A percentile compares a stretch with the other conserved stretches of the same genome.
phyloP scores from a whole-genome alignment of 192 early-diverging fungal species.

The Lobosporangium transversale region DNA sequence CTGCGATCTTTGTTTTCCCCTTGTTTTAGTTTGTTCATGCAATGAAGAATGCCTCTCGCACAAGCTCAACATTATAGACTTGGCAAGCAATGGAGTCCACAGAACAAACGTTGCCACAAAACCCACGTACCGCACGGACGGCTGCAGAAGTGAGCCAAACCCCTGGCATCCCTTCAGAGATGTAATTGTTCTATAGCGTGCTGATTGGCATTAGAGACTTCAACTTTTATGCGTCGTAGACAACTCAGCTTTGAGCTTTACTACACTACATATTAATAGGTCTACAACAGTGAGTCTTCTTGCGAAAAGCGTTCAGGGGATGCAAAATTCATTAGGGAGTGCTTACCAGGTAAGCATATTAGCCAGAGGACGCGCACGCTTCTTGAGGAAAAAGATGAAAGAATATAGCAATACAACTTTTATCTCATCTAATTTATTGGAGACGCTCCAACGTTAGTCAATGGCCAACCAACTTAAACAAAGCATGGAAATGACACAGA shows the following conservation, averaged over 20 bases:
- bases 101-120: background rate
- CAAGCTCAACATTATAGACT: too few species aligned
- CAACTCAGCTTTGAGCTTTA: background rate
- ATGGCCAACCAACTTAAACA: conserved; percentile 49
- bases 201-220: too few species aligned
- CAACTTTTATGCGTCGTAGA: background rate
- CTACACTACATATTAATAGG: conserved; percentile 7
- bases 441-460: too few species aligned
- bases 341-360: conserved; percentile 36
- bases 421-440: too few species aligned
- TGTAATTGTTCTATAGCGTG: too few species aligned
- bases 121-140: too few species aligned
- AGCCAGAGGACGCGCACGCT: too few species aligned
- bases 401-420: too few species aligned
- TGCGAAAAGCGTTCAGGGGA: conserved; percentile 31
- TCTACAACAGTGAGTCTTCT: conserved; percentile 22
- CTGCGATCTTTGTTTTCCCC: too few species aligned
- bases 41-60: too few species aligned
- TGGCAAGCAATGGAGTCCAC: background rate
- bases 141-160: background rate
- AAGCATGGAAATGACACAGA: conserved; percentile 56
- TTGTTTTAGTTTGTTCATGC: too few species aligned
- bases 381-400: too few species aligned
- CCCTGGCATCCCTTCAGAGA: conserved; percentile 6
- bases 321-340: conserved; percentile 37